Base-by-base conservation (phyloP, 192 early-diverging fungal genomes). In the Chytriomyces sp. region DNA sequence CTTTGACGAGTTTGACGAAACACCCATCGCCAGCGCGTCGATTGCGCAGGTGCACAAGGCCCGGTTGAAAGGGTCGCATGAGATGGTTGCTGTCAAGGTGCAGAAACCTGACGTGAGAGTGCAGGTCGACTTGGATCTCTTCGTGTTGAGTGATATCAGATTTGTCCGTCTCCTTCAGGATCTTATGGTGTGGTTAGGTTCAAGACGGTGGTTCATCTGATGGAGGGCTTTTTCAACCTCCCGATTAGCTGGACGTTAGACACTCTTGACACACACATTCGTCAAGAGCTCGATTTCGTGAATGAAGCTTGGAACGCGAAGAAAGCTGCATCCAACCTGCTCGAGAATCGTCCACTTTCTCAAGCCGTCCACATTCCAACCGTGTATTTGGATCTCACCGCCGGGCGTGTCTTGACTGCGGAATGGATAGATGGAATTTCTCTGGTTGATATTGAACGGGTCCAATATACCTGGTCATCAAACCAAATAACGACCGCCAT, bases 1-100 rank as follows among this genome's bases (percentile, higher is more conserved):
- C 30, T 98, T 96, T 82, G 75, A 70, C 6, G 82, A 85, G 0
- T 96, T 98, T 76, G 86, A 87, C 14, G 59, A 67, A 4, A 37
- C 76, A 8, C 90, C 96, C 5, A 77, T 93, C 14, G 96, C 94
- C 0, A 91, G 91, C 5, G 96, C 96, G 0, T 95, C 94, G 19
- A 92, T 98, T 56, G 96, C 94, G 0, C 94, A 96, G 72, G 96
- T 98, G 4, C 96, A 98, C 69, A 86, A 83, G 28, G 93, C 92
- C 3, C 83, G 76, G n/a, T 75, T 93, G 6, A 79, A 81, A n/a
- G 84, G 85, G 40, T 40, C 73, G 17, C 88, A 89, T 19, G 70
- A 72, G 19, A 55, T 63, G 0, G 93, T 98, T 4, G 95, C 95
- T 0, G 93, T 98, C 32, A 98, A 98, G 81, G 82, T 98, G 3